Evolutionary conservation across 108 stramenopile species (phyloP).

Genomic region (Nitzschia putrida): DNA sequence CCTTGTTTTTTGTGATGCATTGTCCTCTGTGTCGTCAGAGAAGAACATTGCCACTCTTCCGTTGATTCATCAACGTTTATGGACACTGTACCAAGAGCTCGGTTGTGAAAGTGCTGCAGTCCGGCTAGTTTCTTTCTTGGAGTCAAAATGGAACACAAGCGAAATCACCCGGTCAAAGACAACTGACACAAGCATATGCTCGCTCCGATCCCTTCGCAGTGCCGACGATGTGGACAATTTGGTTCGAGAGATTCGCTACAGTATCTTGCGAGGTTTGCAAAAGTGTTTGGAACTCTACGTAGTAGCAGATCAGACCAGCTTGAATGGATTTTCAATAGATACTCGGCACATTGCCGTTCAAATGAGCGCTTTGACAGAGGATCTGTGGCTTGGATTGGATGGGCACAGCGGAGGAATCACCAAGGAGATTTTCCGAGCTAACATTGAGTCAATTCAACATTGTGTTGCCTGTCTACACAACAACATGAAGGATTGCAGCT

Average conservation of each 20-base stretch:
- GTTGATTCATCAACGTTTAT: constrained; percentile 11
- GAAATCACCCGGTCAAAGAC: background rate
- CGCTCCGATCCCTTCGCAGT: constrained; percentile 19
- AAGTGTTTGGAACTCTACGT: constrained; percentile 1
- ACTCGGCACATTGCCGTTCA: background rate
- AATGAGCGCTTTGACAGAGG: constrained; percentile 14
- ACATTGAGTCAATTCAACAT: constrained; percentile 20
- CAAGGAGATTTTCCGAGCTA: constrained; percentile 16
- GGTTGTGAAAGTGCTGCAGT: constrained; percentile 27
- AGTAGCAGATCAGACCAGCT: background rate
- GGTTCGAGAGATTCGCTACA: constrained; percentile 18
- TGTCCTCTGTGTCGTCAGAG: background rate
- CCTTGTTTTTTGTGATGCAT: constrained; percentile 16
- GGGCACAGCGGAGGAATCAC: constrained; percentile 40
- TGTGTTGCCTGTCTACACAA: constrained; percentile 3
- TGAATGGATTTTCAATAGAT: too few relatives aligned
- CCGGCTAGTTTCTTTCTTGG: constrained; percentile 20
- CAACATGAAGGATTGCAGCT: too few relatives aligned
- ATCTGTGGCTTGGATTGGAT: constrained; percentile 28
- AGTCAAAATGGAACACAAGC: constrained; percentile 4
- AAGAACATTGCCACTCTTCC: background rate
- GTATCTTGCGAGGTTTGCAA: constrained; percentile 17
- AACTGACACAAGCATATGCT: constrained; percentile 6
- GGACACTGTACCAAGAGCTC: constrained; percentile 31
- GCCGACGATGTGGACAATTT: constrained; percentile 22